Evolutionary conservation across 2,329 filamentous ascomycete genomes (phyloP), one percentile per base, ranked within the genome.

Genomic region (Alternaria atra): DNA sequence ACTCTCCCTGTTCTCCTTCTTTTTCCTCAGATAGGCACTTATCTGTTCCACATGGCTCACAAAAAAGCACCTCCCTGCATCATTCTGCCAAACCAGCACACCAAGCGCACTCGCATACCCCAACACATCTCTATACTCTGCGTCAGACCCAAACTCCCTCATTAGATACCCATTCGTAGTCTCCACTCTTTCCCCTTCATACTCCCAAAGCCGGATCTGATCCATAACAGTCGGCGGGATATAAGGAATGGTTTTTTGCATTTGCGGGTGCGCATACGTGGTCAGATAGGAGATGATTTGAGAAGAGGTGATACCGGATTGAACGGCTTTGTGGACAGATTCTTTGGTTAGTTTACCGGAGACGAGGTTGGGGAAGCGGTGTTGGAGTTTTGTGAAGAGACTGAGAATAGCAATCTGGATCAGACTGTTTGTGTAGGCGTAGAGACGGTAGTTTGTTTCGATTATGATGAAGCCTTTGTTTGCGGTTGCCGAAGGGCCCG

Each of bases 361-460:
- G 13, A 98, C 91, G 80, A 99, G 91, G 81, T 97, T 97, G 1
- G 92, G 91, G 81, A 97, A 98, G 65, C 95, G 93, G 79, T 94
- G 93, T 70, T 90, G 90, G 55, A 99, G 89, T 61, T 91, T 90
- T 52, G 90, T 88, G 82, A 99, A 99, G 65, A 99, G 90, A 39
- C 90, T 90, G 46, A 99, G 89, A 61, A 99, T 93, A 55, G 93
- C 93, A 66, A 98, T 99, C 79, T 97, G 94, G 1, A 99, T 87
- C 0, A 94, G 92, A 0, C 93, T 97, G 34, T 91, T 90, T 6
- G 96, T 98, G 82, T 99, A 99, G 32, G 95, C 95, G 82, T 99
- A 99, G 69, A 99, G 83, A 27, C 95, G 91, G 82, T 97, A 98
- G 81, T 99, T 99, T 8, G 95, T 99, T 82, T 99, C 95, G 68